Percentiles rank a stretch among this genome's conserved stretches.
phyloP scores from a whole-genome alignment of 2,329 filamentous ascomycete genomes.

The Fusarium concolor region DNA sequence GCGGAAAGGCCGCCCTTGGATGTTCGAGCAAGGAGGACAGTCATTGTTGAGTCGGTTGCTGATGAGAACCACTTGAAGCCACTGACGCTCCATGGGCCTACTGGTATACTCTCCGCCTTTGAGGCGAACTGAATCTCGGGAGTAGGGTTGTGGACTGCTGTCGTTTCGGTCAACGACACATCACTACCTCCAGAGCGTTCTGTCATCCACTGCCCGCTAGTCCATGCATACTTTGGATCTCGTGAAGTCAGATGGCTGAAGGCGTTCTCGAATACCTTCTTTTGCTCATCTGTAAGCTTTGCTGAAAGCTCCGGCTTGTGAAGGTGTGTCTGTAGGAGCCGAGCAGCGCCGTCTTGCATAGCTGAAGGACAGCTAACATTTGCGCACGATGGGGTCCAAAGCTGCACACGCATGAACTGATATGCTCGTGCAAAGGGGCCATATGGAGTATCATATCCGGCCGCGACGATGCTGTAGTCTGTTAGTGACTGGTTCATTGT shows the following conservation, averaged over 20 bases:
- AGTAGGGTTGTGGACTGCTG: slow-evolving; percentile 54
- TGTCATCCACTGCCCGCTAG: slow-evolving; percentile 83
- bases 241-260: slow-evolving; percentile 65
- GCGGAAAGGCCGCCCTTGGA: slow-evolving; percentile 41
- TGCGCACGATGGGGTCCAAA: slow-evolving; percentile 70
- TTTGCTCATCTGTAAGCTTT: slow-evolving; percentile 47
- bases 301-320: slow-evolving; percentile 43
- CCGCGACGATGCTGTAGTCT: slow-evolving; percentile 61
- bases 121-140: slow-evolving; percentile 16
- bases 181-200: slow-evolving; percentile 77
- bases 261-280: slow-evolving; percentile 62
- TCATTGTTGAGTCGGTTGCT: slow-evolving; percentile 58
- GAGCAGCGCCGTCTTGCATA: slow-evolving; percentile 74
- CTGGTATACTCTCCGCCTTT: slow-evolving; percentile 44
- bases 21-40: slow-evolving; percentile 72
- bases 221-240: slow-evolving; percentile 68
- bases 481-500: not conserved
- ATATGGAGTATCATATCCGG: slow-evolving; percentile 67
- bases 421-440: slow-evolving; percentile 65
- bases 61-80: slow-evolving; percentile 73
- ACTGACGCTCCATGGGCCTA: slow-evolving; percentile 70
- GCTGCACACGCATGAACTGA: slow-evolving; percentile 68
- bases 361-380: slow-evolving; percentile 73
- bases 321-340: slow-evolving; percentile 61
- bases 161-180: slow-evolving; percentile 74